Percentiles rank a stretch among this genome's conserved stretches.
These are phyloP conservation scores for Dioszegia aurantiaca DNA, from an alignment of 768 basidiomycete genomes.

Conservation along the genomic window DNA sequence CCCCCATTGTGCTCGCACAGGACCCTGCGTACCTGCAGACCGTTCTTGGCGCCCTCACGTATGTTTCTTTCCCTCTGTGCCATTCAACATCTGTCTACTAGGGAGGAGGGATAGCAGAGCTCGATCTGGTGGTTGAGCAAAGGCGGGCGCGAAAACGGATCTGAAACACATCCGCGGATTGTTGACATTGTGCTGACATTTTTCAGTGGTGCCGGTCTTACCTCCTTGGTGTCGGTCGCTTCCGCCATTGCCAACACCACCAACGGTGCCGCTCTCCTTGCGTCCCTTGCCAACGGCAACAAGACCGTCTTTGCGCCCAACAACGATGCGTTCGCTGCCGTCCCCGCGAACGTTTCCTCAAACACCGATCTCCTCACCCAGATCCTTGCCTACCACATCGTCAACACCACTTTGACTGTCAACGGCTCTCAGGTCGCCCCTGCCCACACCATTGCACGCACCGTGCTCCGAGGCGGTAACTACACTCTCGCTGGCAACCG, in stretches of 20 bases:
- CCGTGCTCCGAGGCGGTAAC: constrained; percentile 59
- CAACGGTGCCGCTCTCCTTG: constrained; percentile 56
- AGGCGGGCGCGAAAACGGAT: no score
- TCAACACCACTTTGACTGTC: constrained; percentile 59
- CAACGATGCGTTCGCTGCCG: constrained; percentile 53
- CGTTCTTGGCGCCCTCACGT: constrained; percentile 42
- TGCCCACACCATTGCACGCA: constrained; percentile 64
- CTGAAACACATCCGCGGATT: background rate
- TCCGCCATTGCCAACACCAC: constrained; percentile 56
- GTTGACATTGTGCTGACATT: background rate
- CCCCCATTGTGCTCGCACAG: constrained; percentile 46
- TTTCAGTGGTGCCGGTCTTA: constrained; percentile 47
- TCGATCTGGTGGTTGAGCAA: no score
- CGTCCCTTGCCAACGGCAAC: constrained; percentile 45
- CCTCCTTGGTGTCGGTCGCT: constrained; percentile 55
- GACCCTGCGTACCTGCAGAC: constrained; percentile 32
- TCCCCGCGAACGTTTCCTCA: constrained; percentile 51
- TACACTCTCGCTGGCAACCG: constrained; percentile 62
- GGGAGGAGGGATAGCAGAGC: no score
- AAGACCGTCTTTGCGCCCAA: constrained; percentile 57
- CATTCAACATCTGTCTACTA: no score
- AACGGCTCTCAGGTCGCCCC: constrained; percentile 56
- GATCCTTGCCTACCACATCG: constrained; percentile 56
- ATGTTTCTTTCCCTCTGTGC: no score
- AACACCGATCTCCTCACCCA: constrained; percentile 56